Evolutionary conservation across 139 green algal genomes (phyloP).

Genomic region (Mychonastes homosphaera): DNA sequence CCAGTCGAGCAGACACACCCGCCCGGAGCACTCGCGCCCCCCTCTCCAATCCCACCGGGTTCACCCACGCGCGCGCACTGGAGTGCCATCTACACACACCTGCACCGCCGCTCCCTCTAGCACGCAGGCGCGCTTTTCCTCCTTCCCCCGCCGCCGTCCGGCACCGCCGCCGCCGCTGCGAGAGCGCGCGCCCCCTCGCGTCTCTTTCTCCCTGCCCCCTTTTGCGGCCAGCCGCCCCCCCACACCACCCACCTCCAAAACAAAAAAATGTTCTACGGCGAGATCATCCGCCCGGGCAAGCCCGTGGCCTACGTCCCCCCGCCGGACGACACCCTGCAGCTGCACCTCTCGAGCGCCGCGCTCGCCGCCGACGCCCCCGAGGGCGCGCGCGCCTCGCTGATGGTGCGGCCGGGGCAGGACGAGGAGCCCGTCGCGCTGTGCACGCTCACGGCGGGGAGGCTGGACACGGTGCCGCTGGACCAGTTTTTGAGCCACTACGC

Average conservation of each 20-base stretch:
- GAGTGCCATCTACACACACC: too few species aligned
- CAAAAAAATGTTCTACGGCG: conserved; percentile 50
- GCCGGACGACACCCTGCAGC: conserved; percentile 33
- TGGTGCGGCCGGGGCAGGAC: conserved; percentile 24
- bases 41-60: too few species aligned
- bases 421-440: conserved; percentile 39
- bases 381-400: conserved; percentile 32
- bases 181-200: too few species aligned
- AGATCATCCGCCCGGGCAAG: conserved; percentile 54
- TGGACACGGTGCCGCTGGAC: conserved; percentile 53
- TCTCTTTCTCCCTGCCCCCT: conserved; percentile 1
- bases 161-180: too few species aligned
- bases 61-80: too few species aligned
- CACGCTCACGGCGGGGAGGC: conserved; percentile 40
- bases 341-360: conserved; percentile 63
- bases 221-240: background rate
- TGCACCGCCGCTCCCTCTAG: too few species aligned
- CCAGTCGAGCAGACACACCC: too few species aligned
- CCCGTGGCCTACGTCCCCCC: conserved; percentile 52
- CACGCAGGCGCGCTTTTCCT: too few species aligned
- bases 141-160: too few species aligned
- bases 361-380: conserved; percentile 20
- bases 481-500: conserved; percentile 61
- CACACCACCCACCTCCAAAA: background rate
- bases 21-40: too few species aligned